phyloP scores from a whole-genome alignment of 2,329 filamentous ascomycete genomes.

The Biscogniauxia marginata region DNA sequence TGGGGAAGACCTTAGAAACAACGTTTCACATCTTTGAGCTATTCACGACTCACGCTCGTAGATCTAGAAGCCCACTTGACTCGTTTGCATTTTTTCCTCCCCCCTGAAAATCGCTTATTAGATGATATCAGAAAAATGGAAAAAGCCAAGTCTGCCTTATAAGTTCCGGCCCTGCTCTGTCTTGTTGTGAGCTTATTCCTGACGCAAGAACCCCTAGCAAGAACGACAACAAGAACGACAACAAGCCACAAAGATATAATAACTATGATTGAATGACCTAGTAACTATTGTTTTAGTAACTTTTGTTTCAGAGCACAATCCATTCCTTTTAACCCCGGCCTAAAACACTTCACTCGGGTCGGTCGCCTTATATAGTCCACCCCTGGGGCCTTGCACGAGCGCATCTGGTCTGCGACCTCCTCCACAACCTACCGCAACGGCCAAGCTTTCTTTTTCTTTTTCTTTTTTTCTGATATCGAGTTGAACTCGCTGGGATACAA shows the following conservation, averaged over 20 bases:
- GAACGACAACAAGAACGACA: neutral
- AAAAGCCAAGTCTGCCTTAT: neutral
- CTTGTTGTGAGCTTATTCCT: neutral
- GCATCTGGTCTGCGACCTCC: neutral
- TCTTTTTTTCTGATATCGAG: neutral
- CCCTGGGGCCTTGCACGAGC: neutral
- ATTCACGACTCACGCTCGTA: neutral
- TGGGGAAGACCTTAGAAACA: neutral
- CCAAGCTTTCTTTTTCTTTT: neutral
- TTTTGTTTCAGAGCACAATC: neutral
- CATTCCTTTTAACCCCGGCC: neutral
- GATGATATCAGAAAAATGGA: neutral
- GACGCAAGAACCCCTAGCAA: neutral
- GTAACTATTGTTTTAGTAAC: neutral
- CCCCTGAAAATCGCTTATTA: neutral
- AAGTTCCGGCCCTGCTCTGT: neutral
- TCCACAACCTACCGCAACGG: neutral
- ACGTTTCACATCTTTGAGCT: neutral
- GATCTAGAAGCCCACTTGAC: neutral
- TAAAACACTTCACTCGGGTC: neutral
- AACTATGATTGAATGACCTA: neutral
- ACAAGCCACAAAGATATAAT: neutral
- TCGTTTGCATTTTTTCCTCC: neutral
- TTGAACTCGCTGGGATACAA: neutral
- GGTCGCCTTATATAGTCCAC: neutral